A percentile compares a stretch with the other conserved stretches of the same genome.
Evolutionary conservation across 2,329 filamentous ascomycete species (phyloP).

Genomic region (Calonectria crousiana): DNA sequence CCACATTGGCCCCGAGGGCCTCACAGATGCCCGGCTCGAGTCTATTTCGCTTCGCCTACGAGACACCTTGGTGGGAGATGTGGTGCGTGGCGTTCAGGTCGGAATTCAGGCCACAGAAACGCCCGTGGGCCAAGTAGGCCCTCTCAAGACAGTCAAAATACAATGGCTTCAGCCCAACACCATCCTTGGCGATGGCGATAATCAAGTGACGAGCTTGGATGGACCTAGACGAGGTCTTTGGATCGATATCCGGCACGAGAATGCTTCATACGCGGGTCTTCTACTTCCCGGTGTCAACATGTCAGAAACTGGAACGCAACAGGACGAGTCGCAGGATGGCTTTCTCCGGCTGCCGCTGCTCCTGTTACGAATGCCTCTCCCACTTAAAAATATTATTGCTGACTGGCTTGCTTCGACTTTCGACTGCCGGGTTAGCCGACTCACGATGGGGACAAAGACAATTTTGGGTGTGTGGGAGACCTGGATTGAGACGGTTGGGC

Average conservation of each 20-base stretch:
- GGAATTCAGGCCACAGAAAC: conserved; percentile 59
- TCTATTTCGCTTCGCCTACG: conserved; percentile 62
- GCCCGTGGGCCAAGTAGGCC: conserved; percentile 52
- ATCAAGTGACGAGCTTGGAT: conserved; percentile 36
- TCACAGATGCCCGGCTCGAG: conserved; percentile 55
- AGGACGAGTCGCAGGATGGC: conserved; percentile 35
- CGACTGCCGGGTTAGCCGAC: conserved; percentile 66
- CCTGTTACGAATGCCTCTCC: conserved; percentile 66
- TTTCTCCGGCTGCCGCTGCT: conserved; percentile 66
- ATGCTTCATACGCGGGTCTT: conserved; percentile 62
- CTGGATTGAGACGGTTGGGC: conserved; percentile 59
- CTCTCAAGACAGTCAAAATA: conserved; percentile 61
- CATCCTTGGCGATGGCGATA: conserved; percentile 47
- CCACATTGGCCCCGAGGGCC: conserved; percentile 56
- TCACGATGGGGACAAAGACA: conserved; percentile 63
- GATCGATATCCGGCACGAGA: conserved; percentile 66
- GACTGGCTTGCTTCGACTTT: conserved; percentile 66
- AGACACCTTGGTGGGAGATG: conserved; percentile 68
- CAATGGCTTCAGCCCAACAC: conserved; percentile 56
- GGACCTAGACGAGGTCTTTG: conserved; percentile 51
- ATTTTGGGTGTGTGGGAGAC: conserved; percentile 63
- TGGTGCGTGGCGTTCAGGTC: conserved; percentile 71
- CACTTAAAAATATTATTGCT: conserved; percentile 62
- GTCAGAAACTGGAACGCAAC: conserved; percentile 37
- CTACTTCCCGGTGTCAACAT: conserved; percentile 57